A percentile compares a stretch with the other conserved stretches of the same genome.
These are phyloP conservation scores for Trichosporon sp. DNA, from an alignment of 1,284 basidiomycete genomes.

Conservation along the genomic window DNA sequence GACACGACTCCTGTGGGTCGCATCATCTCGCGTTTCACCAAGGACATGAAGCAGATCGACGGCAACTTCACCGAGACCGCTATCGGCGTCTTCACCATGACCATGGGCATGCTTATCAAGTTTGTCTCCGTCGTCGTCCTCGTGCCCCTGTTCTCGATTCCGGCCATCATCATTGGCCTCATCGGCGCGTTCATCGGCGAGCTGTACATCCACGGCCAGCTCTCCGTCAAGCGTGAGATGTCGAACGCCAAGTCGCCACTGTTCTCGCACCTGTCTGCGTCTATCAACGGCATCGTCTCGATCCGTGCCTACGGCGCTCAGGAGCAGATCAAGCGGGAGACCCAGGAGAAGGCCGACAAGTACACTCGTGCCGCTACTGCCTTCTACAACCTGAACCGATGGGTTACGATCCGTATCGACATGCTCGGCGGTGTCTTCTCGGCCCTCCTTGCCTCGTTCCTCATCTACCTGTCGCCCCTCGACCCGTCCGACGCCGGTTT, in stretches of 20 bases:
- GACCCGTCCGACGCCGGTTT: conserved; percentile 55
- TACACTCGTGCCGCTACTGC: conserved; percentile 54
- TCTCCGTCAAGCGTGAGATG: conserved; percentile 72
- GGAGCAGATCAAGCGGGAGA: conserved; percentile 49
- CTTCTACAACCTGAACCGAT: conserved; percentile 56
- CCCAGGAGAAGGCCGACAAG: conserved; percentile 51
- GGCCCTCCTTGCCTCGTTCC: conserved; percentile 46
- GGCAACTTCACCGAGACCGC: conserved; percentile 52
- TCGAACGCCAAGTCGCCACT: conserved; percentile 68
- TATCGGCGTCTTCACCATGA: conserved; percentile 49
- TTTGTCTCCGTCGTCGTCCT: conserved; percentile 60
- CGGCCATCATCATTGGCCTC: conserved; percentile 56
- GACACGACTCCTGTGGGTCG: conserved; percentile 66
- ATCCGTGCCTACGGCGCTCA: conserved; percentile 57
- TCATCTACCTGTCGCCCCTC: conserved; percentile 49
- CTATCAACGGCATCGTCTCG: conserved; percentile 66
- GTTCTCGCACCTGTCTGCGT: conserved; percentile 69
- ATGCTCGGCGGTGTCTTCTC: conserved; percentile 55
- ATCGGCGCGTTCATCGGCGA: conserved; percentile 61
- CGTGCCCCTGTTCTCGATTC: conserved; percentile 58
- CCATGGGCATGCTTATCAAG: conserved; percentile 57
- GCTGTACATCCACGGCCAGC: conserved; percentile 68
- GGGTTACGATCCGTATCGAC: conserved; percentile 55
- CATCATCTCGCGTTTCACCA: conserved; percentile 65
- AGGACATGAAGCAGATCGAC: conserved; percentile 61